phyloP scores from a whole-genome alignment of 2,329 filamentous ascomycete species.

The Monosporascus sp. region DNA sequence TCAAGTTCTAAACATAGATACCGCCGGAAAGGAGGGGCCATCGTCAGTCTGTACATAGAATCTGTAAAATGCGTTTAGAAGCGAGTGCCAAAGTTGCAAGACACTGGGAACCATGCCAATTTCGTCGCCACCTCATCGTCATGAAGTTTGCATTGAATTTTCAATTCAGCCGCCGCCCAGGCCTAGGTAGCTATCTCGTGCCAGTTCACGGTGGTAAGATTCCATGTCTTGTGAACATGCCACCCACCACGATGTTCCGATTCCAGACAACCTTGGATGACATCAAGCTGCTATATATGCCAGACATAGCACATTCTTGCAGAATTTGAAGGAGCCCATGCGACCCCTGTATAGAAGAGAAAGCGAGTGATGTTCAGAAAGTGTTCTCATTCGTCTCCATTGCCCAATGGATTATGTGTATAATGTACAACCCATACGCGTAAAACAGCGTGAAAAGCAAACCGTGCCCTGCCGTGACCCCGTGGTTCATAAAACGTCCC shows the following conservation, averaged over 20 bases:
- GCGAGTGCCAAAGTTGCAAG: constrained; percentile 5
- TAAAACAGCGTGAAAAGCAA: constrained; percentile 46
- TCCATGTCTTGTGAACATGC: no score
- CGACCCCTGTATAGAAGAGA: neutral
- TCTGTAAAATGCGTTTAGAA: constrained; percentile 19
- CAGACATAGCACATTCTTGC: neutral
- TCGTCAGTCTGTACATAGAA: constrained; percentile 30
- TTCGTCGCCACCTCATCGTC: no score
- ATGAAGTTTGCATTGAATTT: neutral
- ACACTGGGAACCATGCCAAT: constrained; percentile 1
- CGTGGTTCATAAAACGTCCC: constrained; percentile 72
- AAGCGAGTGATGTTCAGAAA: constrained; percentile 33
- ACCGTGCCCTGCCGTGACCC: constrained; percentile 73
- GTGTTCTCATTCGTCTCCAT: constrained; percentile 60
- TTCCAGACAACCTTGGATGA: neutral
- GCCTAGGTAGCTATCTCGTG: no score
- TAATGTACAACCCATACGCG: constrained; percentile 63
- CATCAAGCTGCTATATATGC: neutral
- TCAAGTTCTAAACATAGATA: constrained; percentile 37
- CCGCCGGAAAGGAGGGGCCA: constrained; percentile 1
- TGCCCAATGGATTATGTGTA: constrained; percentile 58
- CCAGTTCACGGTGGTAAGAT: no score
- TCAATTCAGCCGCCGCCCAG: neutral
- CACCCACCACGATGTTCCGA: no score
- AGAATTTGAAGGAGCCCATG: neutral